Evolutionary conservation across 2,329 filamentous ascomycete genomes (phyloP).

Genomic region (Trichoderma cornu-damae): DNA sequence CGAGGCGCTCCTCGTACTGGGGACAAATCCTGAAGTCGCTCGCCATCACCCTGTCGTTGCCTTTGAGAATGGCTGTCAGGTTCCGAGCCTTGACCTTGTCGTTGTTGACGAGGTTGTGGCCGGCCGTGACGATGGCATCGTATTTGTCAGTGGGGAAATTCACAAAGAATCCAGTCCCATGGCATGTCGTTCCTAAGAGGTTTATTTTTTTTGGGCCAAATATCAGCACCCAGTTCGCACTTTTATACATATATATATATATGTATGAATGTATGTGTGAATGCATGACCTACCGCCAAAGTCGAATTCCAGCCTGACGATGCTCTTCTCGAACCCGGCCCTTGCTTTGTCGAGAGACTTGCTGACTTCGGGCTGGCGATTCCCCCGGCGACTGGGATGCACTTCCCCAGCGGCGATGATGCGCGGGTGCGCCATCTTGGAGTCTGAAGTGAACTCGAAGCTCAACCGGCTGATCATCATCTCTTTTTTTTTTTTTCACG

Average conservation of each 20-base stretch:
- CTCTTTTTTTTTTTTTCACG: not conserved
- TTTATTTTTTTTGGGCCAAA: no score
- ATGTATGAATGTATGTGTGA: no score
- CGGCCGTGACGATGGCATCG: conserved; percentile 10
- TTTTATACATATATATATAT: no score
- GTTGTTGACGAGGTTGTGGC: conserved; percentile 2
- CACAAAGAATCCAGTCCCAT: conserved; percentile 10
- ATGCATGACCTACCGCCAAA: no score
- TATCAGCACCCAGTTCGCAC: no score
- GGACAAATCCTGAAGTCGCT: not conserved
- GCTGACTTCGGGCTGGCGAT: not conserved
- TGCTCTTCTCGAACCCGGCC: not conserved
- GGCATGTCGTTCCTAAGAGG: not conserved
- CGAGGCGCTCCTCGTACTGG: not conserved
- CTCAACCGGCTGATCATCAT: not conserved
- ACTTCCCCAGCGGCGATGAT: not conserved
- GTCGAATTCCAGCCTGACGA: conserved; percentile 2
- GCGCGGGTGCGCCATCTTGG: not conserved
- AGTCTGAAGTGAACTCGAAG: not conserved
- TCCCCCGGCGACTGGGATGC: not conserved
- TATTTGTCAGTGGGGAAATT: not conserved
- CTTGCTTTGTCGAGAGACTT: not conserved
- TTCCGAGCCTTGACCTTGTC: not conserved
- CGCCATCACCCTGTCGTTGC: not conserved
- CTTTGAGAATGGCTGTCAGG: not conserved